These are phyloP conservation scores for Adansonia digitata DNA, from an alignment of 345 rosid species.

Conservation along the genomic window DNA sequence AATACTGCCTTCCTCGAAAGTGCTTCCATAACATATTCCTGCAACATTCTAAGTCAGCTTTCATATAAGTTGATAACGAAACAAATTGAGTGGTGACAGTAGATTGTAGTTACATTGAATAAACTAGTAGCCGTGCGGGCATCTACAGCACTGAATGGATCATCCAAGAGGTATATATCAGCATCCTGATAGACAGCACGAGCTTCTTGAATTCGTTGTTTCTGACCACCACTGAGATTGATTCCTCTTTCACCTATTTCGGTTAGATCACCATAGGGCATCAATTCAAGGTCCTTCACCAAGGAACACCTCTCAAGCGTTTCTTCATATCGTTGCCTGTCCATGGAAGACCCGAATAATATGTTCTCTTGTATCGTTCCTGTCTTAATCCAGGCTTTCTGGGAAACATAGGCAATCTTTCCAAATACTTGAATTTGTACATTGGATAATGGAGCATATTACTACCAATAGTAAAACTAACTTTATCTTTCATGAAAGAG, in stretches of 20 bases:
- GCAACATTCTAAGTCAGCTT: slow-evolving; percentile 23
- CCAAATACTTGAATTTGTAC: slow-evolving; percentile 69
- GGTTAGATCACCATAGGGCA: neutral
- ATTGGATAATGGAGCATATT: neutral
- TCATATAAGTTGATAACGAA: neutral
- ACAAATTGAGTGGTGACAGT: neutral
- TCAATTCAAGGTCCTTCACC: neutral
- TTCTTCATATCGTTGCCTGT: slow-evolving; percentile 38
- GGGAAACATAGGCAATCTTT: slow-evolving; percentile 27
- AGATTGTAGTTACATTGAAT: neutral
- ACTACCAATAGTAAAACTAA: too few species aligned
- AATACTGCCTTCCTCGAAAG: neutral
- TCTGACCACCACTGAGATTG: neutral
- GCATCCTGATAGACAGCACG: neutral
- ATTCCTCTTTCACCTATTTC: neutral
- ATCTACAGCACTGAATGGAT: neutral
- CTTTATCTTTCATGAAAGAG: too few species aligned
- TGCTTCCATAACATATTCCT: neutral
- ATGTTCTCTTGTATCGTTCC: neutral
- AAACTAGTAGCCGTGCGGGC: neutral
- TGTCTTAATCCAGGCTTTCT: neutral
- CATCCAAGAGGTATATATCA: neutral
- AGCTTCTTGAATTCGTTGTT: slow-evolving; percentile 31
- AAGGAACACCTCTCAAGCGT: neutral
- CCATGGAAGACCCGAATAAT: neutral